Conservation (phyloP, 768 basidiomycete genomes). For the Tylopilus intermedius region DNA sequence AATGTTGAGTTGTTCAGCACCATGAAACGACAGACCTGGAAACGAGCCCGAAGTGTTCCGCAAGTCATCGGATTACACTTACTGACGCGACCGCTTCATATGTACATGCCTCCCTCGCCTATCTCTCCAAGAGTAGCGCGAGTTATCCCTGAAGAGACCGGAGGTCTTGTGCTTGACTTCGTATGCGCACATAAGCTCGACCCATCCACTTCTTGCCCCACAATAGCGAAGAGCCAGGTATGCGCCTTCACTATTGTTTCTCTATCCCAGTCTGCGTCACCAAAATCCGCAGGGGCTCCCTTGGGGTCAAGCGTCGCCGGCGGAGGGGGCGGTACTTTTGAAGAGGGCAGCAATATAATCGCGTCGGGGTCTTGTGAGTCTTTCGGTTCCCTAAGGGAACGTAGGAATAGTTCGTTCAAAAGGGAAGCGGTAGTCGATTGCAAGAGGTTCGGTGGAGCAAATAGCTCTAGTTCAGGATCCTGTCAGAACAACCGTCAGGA, state of each 20-base stretch:
- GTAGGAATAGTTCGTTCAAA: slow-evolving; percentile 27
- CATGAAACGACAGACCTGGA: too few relatives aligned
- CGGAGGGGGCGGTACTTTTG: slow-evolving; percentile 38
- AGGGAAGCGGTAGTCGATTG: slow-evolving; percentile 53
- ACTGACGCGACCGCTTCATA: slow-evolving; percentile 23
- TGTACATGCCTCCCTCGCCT: slow-evolving; percentile 52
- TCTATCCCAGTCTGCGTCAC: slow-evolving; percentile 35
- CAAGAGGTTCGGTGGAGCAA: slow-evolving; percentile 54
- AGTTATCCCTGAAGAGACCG: slow-evolving; percentile 1
- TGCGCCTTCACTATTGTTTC: slow-evolving; percentile 34
- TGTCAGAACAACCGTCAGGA: slow-evolving; percentile 15
- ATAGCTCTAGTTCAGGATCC: slow-evolving; percentile 34
- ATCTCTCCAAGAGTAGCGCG: slow-evolving; percentile 24
- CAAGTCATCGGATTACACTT: neutral
- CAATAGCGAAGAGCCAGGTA: slow-evolving; percentile 30
- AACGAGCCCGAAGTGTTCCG: neutral
- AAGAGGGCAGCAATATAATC: slow-evolving; percentile 46
- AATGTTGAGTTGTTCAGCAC: neutral
- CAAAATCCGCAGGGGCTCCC: slow-evolving; percentile 18
- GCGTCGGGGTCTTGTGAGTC: neutral
- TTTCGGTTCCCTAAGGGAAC: neutral
- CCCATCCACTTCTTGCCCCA: slow-evolving; percentile 23
- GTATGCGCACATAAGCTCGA: slow-evolving; percentile 5
- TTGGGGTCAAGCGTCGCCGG: slow-evolving; percentile 37
- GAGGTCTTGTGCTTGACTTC: slow-evolving; percentile 12